These are phyloP conservation scores for Cymbopogon citratus DNA, from an alignment of 176 grass and related monocot genomes.

Conservation along the genomic window DNA sequence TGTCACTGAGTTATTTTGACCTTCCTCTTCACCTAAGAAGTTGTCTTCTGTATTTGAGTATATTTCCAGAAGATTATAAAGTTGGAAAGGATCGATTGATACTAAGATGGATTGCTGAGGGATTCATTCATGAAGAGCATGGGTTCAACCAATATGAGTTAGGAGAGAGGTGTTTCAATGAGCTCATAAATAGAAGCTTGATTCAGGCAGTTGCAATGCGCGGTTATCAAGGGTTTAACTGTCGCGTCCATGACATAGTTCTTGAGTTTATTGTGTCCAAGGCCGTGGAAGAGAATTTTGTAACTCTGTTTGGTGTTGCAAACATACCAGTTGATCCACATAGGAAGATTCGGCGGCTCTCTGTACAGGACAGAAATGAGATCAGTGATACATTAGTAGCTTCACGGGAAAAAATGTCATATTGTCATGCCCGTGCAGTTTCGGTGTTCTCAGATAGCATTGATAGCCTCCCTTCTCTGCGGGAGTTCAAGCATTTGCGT, in stretches of 20 bases:
- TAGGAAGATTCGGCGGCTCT: neutral
- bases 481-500: no score
- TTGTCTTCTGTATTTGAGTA: neutral
- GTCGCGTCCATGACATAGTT: neutral
- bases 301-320: neutral
- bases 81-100: neutral
- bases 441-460: neutral
- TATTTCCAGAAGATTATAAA: neutral
- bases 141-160: neutral
- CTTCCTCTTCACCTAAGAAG: neutral
- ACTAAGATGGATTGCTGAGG: constrained; percentile 1
- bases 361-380: neutral
- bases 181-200: neutral
- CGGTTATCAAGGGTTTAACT: neutral
- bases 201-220: neutral
- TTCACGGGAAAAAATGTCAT: neutral
- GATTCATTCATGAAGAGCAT: neutral
- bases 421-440: neutral
- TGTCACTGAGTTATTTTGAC: neutral
- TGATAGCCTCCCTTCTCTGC: neutral
- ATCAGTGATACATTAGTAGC: neutral
- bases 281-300: neutral
- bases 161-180: neutral
- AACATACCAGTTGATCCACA: neutral
- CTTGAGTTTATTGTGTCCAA: neutral